These are phyloP conservation scores for Castanea crenata DNA, from an alignment of 306 rosid species.

Conservation along the genomic window DNA sequence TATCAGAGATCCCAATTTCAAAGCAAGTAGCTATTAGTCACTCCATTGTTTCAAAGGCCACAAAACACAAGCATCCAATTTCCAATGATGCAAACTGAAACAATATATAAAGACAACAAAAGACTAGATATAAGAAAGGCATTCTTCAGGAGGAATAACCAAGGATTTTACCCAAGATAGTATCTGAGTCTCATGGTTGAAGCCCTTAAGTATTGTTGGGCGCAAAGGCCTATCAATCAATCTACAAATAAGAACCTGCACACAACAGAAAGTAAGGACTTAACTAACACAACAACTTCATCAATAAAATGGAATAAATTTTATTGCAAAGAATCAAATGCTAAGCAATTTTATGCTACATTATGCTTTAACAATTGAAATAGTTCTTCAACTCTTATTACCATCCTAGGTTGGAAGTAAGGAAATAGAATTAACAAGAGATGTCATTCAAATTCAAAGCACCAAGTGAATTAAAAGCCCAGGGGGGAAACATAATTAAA, in stretches of 20 bases:
- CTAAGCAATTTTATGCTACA: neutral
- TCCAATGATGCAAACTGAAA: neutral
- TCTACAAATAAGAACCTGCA: slow-evolving; percentile 97
- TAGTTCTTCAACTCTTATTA: neutral
- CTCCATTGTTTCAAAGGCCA: neutral
- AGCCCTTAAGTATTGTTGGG: slow-evolving; percentile 92
- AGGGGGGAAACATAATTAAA: neutral
- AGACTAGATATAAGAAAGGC: slow-evolving; percentile 16
- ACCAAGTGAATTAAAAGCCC: neutral
- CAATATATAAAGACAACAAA: neutral
- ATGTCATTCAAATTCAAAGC: neutral
- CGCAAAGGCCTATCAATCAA: slow-evolving; percentile 97
- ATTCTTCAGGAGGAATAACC: slow-evolving; percentile 15
- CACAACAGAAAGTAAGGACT: slow-evolving; percentile 25
- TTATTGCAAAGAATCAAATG: neutral
- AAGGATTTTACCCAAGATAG: slow-evolving; percentile 77
- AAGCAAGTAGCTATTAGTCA: neutral
- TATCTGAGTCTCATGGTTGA: slow-evolving; percentile 94
- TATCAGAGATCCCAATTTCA: neutral
- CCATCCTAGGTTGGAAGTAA: neutral
- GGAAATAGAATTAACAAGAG: neutral
- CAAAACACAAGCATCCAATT: neutral
- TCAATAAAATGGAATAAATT: neutral
- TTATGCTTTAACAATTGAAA: neutral
- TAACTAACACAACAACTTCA: neutral